Base-by-base conservation (phyloP, 1,284 basidiomycete species). In the Pulchroboletus neoregius region DNA sequence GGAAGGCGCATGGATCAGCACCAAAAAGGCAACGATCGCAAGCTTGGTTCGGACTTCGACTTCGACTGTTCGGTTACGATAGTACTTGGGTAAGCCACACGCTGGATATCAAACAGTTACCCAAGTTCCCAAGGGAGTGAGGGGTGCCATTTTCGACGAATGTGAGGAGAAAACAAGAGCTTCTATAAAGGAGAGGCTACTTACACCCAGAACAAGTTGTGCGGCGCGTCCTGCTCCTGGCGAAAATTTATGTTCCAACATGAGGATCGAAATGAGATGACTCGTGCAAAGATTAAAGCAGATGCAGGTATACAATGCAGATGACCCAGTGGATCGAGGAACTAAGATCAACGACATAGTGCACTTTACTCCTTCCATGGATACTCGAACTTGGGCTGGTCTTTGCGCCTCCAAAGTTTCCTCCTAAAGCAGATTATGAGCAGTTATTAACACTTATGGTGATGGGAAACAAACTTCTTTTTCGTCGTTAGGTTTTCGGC, bases 361-460 rank as follows among this genome's bases (percentile, higher is more conserved):
- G n/a, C 20, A 32, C n/a, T 60, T 45, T 72, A 85, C 69, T 94
- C 92, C 65, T 86, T 86, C 70, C 80, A 93, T 6, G 92, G 91
- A 63, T 93, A 94, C 8, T 82, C 78, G 35, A 94, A 87, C 69
- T 91, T 91, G 35, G 80, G 78, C 60, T 85, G 82, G 60, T 92
- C 89, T 68, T 87, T 94, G 49, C 89, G 81, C 51, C 91, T 79
- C 91, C 91, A 94, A 24, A 94, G 75, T 72, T 94, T 94, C 65
- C 84, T 87, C 79, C 90, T 93, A 60, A 20, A 52, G 32, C 30
- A 28, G 13, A 38, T 4, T n/a, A 13, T 61, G 18, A 62, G 34
- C 7, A 6, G 4, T 13, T 5, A 2, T 16, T n/a, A 1, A 28
- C 9, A 39, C 15, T 15, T 9, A 27, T 8, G 18, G 22, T 7